Evolutionary conservation across 2,329 filamentous ascomycete species (phyloP).

Genomic region (Aspergillus novofumigatus): DNA sequence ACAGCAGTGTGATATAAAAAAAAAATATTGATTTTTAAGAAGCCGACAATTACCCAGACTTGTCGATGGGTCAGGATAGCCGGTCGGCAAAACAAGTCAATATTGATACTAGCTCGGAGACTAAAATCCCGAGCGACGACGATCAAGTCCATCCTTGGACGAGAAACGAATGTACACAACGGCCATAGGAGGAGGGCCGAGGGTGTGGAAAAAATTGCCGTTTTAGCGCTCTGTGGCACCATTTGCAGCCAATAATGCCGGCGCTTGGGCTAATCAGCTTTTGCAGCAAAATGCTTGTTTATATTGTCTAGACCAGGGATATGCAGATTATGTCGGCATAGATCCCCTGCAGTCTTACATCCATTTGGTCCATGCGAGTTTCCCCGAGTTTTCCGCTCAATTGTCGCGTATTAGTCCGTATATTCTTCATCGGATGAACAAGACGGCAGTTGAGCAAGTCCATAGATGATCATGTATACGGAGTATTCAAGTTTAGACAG

Average conservation of each 20-base stretch:
- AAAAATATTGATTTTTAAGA: not conserved
- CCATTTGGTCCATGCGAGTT: not conserved
- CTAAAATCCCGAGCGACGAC: not conserved
- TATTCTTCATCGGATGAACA: not conserved
- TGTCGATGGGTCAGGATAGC: not conserved
- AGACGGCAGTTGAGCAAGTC: not conserved
- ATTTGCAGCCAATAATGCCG: too few species aligned
- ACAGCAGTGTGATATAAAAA: not conserved
- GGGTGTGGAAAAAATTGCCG: not conserved
- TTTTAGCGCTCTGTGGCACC: not conserved
- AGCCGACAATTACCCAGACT: not conserved
- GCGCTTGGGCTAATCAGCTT: not conserved
- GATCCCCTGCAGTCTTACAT: not conserved
- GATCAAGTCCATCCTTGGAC: not conserved
- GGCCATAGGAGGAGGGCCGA: too few species aligned
- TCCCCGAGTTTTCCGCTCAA: not conserved
- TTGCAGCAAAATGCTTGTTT: not conserved
- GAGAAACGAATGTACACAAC: too few species aligned
- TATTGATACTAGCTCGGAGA: not conserved
- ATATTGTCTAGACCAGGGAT: too few species aligned
- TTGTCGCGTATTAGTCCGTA: too few species aligned
- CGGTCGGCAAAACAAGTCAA: not conserved
- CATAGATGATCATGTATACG: not conserved
- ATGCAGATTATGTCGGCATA: too few species aligned
- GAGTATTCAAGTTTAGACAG: not conserved